phyloP scores from a whole-genome alignment of 148 eudicot species.

The Vaccinium corymbosum region DNA sequence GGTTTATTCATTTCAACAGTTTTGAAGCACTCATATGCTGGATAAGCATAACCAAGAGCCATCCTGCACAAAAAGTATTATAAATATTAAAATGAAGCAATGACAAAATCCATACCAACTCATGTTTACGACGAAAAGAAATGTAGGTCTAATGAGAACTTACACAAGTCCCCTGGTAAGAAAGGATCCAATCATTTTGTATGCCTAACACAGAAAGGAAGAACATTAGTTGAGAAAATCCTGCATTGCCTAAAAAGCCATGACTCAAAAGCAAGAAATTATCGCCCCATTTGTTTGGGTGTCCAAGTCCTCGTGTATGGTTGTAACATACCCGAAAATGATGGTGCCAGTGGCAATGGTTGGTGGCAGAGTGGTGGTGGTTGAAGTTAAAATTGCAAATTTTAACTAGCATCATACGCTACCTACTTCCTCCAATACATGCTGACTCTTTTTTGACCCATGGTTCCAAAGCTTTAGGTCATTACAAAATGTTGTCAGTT shows the following conservation, averaged over 20 bases:
- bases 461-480: neutral
- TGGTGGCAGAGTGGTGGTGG: neutral
- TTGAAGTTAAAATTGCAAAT: too few relatives aligned
- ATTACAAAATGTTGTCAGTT: neutral
- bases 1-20: constrained; percentile 88
- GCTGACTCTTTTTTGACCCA: neutral
- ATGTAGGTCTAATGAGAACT: constrained; percentile 20
- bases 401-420: neutral
- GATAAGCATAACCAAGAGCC: constrained; percentile 88
- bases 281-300: neutral
- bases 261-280: neutral
- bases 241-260: neutral
- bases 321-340: neutral
- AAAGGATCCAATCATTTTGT: constrained; percentile 82
- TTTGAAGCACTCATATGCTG: constrained; percentile 91
- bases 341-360: neutral
- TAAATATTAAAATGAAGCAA: neutral
- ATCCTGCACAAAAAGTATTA: constrained; percentile 45
- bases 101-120: neutral
- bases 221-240: constrained; percentile 15
- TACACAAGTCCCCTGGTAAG: constrained; percentile 89
- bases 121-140: neutral
- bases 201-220: constrained; percentile 41
- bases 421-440: neutral
- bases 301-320: neutral